Base-by-base conservation (phyloP, 805 yeast species). In the Teunomyces aglyptinius region DNA sequence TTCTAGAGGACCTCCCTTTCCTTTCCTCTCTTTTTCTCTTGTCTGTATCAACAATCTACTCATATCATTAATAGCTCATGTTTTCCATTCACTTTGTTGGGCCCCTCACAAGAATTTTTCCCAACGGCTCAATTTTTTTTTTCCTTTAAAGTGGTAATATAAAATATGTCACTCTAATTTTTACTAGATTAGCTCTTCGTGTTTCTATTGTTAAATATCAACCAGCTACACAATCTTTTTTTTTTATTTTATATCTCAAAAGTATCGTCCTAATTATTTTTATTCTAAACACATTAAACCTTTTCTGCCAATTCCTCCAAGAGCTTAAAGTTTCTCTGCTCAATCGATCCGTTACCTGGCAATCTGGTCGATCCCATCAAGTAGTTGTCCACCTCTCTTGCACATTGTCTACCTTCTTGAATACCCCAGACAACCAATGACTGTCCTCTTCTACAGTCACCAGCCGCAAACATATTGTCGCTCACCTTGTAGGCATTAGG, bases 401-500 rank as follows among this genome's bases (percentile, higher is more conserved):
- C 99, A 81, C 97, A 90, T 71, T 92, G 97, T 76, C 98, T 85
- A 56, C 99, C 99, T 73, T 92, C 99, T 73, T 94, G 98, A 58
- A 92, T 92, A 73, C 98, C 99, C 98, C 98, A 94, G 46, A 92
- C 99, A 66, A 92, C 92, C 67, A 92, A 80, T 2, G 97, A 89
- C 76, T 92, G 99, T 24, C 99, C 99, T 73, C 98, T 85, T 77
- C 99, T 86, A 74, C 98, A 94, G 70, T 92, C 99, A 71, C 99
- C 99, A 43, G 98, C 97, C 41, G 97, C 89, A 62, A 91, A 92
- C 50, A 90, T 61, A 57, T 89, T 90, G 49, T 77, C 86, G 28
- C 70, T 67, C 47, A 89, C 90, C 50, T 79, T 76, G 78, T 92
- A 92, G 48, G 80, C 81, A 49, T 73, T 71, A 15, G 84, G 74